Conservation (phyloP, 208 protist genomes). For the Crithidia bombi region DNA sequence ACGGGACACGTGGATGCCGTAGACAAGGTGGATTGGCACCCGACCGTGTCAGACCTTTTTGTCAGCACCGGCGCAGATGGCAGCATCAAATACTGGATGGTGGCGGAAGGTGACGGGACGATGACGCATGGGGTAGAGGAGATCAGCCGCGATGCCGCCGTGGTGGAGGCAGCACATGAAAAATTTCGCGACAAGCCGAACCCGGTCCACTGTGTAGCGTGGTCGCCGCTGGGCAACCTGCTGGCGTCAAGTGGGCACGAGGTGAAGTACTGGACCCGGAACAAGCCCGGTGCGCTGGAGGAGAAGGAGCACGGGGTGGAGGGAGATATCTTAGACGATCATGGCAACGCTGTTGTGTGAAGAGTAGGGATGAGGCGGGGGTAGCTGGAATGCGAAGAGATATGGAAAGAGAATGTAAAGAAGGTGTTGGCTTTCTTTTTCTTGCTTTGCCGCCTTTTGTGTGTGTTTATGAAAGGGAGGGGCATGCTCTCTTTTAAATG, state of each 20-base stretch:
- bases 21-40: slow-evolving; percentile 83
- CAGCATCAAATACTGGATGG: slow-evolving; percentile 85
- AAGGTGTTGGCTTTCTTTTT: too few species aligned
- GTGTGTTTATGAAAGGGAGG: background rate
- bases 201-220: slow-evolving; percentile 75
- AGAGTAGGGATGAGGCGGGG: background rate
- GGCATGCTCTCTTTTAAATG: too few species aligned
- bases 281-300: slow-evolving; percentile 86
- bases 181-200: slow-evolving; percentile 84
- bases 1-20: slow-evolving; percentile 80
- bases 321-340: slow-evolving; percentile 69
- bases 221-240: slow-evolving; percentile 83
- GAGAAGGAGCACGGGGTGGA: slow-evolving; percentile 79
- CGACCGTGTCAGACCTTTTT: slow-evolving; percentile 73
- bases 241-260: slow-evolving; percentile 78
- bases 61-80: slow-evolving; percentile 79
- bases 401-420: too few species aligned
- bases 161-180: slow-evolving; percentile 78
- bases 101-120: slow-evolving; percentile 72
- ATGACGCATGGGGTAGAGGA: slow-evolving; percentile 68
- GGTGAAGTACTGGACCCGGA: slow-evolving; percentile 90
- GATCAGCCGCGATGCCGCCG: slow-evolving; percentile 56
- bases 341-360: slow-evolving; percentile 14
- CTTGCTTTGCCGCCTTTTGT: too few species aligned
- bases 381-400: background rate